Evolutionary conservation across 306 rosid genomes (phyloP), one percentile per base, ranked within the genome.

Genomic region (Lotus japonicus): DNA sequence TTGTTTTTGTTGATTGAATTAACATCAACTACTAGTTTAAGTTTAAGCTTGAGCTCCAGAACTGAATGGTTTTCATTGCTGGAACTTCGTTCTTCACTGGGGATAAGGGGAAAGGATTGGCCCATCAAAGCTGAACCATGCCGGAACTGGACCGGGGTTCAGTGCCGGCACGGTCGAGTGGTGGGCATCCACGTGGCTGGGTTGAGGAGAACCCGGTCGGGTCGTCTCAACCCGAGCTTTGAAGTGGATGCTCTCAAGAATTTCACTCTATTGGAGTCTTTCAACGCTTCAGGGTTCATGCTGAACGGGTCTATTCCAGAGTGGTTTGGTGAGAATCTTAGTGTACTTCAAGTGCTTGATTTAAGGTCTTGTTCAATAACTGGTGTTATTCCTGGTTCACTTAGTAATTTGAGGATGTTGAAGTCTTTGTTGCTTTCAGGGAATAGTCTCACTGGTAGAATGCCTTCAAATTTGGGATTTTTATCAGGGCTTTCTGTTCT

Each of bases 261-360:
- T 71, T 56, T 95, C 11, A 84, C 97, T 9, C 71, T 42, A 18
- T 77, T 95, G 73, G 69, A 67, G 17, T 70, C 74, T 6, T 95
- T 95, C 81, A 87, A 85, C 39, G 99, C 99, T 64, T 90, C 99
- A 52, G 87, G 95, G 55, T 95, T 95, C 66, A 50, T 10, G 66
- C 96, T 95, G 7, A 96, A 85, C 11, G 99, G 95, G 11, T 73
- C 84, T 12, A 88, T 95, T 60, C 99, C 99, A 7, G 88, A 85
- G 35, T 90, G 84, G 97, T 87, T 95, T n/a, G 96, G 97, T 41
- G 79, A 39, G 38, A 68, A 57, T 2, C 87, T 94, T 60, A 23
- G 48, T 59, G 63, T 76, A 7, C 95, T 95, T 8, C 68, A 77
- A 51, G 65, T 57, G 56, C 92, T 95, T 68, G 96, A 95, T 76